phyloP scores from a whole-genome alignment of 2,329 filamentous ascomycete species.

The Talaromyces sp. region DNA sequence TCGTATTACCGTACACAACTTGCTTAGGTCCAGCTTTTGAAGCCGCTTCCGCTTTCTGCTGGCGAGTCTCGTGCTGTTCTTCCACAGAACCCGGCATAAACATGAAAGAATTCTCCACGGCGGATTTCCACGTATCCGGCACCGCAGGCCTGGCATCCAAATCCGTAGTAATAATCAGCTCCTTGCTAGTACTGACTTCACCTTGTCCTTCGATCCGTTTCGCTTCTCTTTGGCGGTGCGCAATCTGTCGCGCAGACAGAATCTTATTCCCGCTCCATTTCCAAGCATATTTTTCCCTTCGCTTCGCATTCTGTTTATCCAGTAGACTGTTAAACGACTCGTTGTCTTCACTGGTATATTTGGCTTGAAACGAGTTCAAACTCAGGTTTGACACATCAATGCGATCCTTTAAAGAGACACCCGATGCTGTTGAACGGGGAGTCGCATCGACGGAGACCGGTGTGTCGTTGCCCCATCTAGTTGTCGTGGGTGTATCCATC shows the following conservation, averaged over 20 bases:
- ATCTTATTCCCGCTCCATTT: constrained; percentile 86
- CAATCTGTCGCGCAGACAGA: constrained; percentile 59
- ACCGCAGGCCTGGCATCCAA: constrained; percentile 70
- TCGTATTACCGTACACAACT: constrained; percentile 79
- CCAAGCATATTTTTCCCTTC: constrained; percentile 81
- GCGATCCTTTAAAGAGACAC: constrained; percentile 1
- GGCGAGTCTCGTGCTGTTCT: constrained; percentile 55
- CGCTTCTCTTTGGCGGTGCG: constrained; percentile 53
- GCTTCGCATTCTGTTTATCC: constrained; percentile 84
- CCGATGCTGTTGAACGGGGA: neutral
- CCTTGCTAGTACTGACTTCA: constrained; percentile 45
- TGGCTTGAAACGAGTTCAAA: constrained; percentile 79
- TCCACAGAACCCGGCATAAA: constrained; percentile 58
- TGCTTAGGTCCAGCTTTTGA: constrained; percentile 73
- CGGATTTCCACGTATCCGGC: constrained; percentile 70
- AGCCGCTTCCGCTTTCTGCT: constrained; percentile 64
- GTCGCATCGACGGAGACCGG: constrained; percentile 27
- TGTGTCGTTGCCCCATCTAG: constrained; percentile 6
- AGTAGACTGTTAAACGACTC: constrained; percentile 92
- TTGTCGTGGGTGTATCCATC: constrained; percentile 66
- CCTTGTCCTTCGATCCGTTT: constrained; percentile 67
- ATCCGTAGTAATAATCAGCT: constrained; percentile 59
- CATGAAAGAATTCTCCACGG: constrained; percentile 82
- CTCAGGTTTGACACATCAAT: constrained; percentile 72
- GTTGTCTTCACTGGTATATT: constrained; percentile 96